phyloP scores from a whole-genome alignment of 129 eudicot species.

The Helichrysum umbraculigerum region DNA sequence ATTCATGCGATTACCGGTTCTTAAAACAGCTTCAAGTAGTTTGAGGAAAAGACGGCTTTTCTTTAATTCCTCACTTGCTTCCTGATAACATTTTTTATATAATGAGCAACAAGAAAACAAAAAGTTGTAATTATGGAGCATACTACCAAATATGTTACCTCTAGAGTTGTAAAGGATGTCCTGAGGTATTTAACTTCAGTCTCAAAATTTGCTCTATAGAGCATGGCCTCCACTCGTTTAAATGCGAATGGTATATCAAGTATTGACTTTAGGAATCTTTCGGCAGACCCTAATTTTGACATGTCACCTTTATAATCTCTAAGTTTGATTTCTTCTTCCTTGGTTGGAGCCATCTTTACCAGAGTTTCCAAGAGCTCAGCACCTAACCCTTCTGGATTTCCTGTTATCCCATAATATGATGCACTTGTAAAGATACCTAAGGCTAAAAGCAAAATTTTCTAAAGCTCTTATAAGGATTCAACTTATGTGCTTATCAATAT shows the following conservation, averaged over 20 bases:
- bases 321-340: conserved; percentile 94
- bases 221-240: conserved; percentile 93
- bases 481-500: background rate
- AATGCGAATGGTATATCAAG: conserved; percentile 91
- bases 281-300: conserved; percentile 86
- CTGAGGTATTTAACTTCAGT: conserved; percentile 72
- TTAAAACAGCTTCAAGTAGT: conserved; percentile 93
- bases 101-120: conserved; percentile 7
- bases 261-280: conserved; percentile 73
- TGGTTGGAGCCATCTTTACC: conserved; percentile 99
- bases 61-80: conserved; percentile 79
- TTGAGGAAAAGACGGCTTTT: conserved; percentile 86
- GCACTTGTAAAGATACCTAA: background rate
- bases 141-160: conserved; percentile 47
- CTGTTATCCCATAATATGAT: conserved; percentile 45
- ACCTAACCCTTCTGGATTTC: conserved; percentile 85
- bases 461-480: conserved; percentile 1
- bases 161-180: conserved; percentile 68
- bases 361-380: conserved; percentile 89
- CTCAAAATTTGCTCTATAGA: conserved; percentile 88
- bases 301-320: conserved; percentile 75
- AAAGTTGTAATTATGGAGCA: background rate
- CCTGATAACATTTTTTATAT: conserved; percentile 45
- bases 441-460: background rate
- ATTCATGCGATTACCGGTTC: conserved; percentile 94